These are phyloP conservation scores for Viridothelium virens DNA, from an alignment of 495 filamentous ascomycete species.

Conservation along the genomic window DNA sequence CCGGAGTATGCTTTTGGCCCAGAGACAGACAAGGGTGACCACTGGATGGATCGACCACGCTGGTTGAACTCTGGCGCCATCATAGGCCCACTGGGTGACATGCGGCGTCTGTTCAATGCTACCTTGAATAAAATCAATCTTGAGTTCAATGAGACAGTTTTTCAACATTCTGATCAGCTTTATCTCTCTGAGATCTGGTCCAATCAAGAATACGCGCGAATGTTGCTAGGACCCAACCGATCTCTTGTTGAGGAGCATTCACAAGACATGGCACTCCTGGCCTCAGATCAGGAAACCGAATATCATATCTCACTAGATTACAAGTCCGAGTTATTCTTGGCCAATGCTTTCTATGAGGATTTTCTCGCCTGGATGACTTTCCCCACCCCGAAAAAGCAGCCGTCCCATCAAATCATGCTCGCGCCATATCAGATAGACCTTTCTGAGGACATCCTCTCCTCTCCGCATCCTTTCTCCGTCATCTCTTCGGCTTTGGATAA, in stretches of 20 bases:
- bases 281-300: slow-evolving; percentile 13
- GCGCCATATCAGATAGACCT: slow-evolving; percentile 13
- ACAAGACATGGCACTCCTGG: slow-evolving; percentile 1
- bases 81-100: slow-evolving; percentile 30
- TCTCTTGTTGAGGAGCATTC: slow-evolving; percentile 10
- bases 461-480: slow-evolving; percentile 14
- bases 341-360: slow-evolving; percentile 19
- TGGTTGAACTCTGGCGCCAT: slow-evolving; percentile 36
- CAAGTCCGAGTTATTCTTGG: slow-evolving; percentile 16
- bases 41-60: slow-evolving; percentile 39
- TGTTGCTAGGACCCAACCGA: slow-evolving; percentile 11
- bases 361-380: slow-evolving; percentile 17
- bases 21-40: slow-evolving; percentile 43
- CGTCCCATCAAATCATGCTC: background rate
- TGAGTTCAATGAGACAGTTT: slow-evolving; percentile 15
- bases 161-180: slow-evolving; percentile 23
- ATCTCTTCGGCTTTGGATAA: background rate
- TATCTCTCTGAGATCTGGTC: slow-evolving; percentile 31
- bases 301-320: slow-evolving; percentile 24
- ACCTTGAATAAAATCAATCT: slow-evolving; percentile 24
- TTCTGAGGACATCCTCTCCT: slow-evolving; percentile 10
- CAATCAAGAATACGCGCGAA: slow-evolving; percentile 27
- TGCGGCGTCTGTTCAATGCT: slow-evolving; percentile 25
- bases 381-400: background rate
- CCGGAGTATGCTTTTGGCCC: slow-evolving; percentile 52